These are phyloP conservation scores for Epichloe hybrida DNA, from an alignment of 2,329 filamentous ascomycete genomes.

Conservation along the genomic window DNA sequence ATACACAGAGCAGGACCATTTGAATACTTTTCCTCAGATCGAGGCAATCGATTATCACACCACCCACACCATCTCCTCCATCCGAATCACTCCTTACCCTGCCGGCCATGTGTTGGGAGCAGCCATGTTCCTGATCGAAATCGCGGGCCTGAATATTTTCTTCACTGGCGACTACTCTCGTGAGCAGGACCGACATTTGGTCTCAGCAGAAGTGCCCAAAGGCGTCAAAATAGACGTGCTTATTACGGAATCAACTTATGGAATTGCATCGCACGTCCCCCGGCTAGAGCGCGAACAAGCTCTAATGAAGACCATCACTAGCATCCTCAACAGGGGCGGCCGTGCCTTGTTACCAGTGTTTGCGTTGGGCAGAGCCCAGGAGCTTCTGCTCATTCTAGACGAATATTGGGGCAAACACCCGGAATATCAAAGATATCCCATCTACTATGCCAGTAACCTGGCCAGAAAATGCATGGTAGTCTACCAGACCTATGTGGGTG, in stretches of 20 bases:
- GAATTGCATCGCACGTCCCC: constrained; percentile 86
- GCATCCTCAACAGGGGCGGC: constrained; percentile 80
- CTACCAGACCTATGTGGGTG: constrained; percentile 94
- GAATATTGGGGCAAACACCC: constrained; percentile 90
- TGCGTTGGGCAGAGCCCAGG: constrained; percentile 84
- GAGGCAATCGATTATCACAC: constrained; percentile 98
- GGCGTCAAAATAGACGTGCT: constrained; percentile 89
- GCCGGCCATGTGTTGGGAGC: constrained; percentile 96
- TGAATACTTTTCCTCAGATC: constrained; percentile 85
- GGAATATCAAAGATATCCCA: constrained; percentile 80
- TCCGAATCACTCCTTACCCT: constrained; percentile 91
- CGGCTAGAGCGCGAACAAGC: constrained; percentile 82
- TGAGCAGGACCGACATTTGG: constrained; percentile 88
- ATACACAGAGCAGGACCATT: constrained; percentile 90
- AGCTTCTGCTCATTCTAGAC: constrained; percentile 84
- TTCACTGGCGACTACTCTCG: constrained; percentile 97
- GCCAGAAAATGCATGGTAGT: constrained; percentile 97
- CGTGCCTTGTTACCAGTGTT: constrained; percentile 92
- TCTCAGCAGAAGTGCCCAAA: constrained; percentile 80
- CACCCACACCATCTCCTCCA: constrained; percentile 91
- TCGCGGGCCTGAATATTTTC: constrained; percentile 89
- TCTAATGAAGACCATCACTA: constrained; percentile 89
- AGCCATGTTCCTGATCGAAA: constrained; percentile 96
- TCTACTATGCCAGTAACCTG: constrained; percentile 94
- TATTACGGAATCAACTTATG: constrained; percentile 95